Percentiles rank a stretch among this genome's conserved stretches.
Evolutionary conservation across 2,329 filamentous ascomycete genomes (phyloP).

Genomic region (Nigrospora sphaerica): DNA sequence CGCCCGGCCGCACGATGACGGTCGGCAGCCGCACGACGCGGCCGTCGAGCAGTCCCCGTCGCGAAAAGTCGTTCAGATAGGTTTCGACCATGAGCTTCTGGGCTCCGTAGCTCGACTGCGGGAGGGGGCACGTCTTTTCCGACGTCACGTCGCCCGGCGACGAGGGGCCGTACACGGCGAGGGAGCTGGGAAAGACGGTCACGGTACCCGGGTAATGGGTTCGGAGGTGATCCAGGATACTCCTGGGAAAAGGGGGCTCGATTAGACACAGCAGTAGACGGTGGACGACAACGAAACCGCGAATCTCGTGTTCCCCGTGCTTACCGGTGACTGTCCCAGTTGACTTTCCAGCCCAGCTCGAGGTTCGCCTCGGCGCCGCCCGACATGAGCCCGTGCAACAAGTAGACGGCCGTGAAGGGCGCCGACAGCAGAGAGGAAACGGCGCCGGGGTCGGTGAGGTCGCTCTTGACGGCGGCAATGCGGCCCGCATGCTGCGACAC

Average conservation of each 20-base stretch:
- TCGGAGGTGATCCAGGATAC: conserved; percentile 44
- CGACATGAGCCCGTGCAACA: conserved; percentile 60
- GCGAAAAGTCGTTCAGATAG: conserved; percentile 43
- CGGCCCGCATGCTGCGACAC: conserved; percentile 13
- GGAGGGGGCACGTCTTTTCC: conserved; percentile 38
- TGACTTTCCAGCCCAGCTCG: conserved; percentile 46
- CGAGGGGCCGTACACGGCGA: conserved; percentile 51
- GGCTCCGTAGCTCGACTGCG: conserved; percentile 51
- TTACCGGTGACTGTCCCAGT: conserved; percentile 46
- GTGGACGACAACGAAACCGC: neutral
- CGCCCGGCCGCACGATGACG: conserved; percentile 52
- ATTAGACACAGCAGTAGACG: too few relatives aligned
- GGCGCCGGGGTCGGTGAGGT: conserved; percentile 24
- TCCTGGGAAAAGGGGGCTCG: neutral
- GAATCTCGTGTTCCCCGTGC: neutral
- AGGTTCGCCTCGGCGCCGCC: conserved; percentile 53
- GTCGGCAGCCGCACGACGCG: conserved; percentile 52
- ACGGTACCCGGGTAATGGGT: conserved; percentile 36
- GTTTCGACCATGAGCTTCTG: conserved; percentile 57
- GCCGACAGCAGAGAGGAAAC: conserved; percentile 21
- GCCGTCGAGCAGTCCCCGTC: conserved; percentile 49
- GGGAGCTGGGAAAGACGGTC: conserved; percentile 51
- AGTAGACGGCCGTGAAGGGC: conserved; percentile 40
- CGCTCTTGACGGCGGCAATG: conserved; percentile 16
- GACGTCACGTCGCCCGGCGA: conserved; percentile 37